Evolutionary conservation across 352 stramenopile genomes (phyloP), one percentile per base, ranked within the genome.

Genomic region (Aphanomyces astaci): DNA sequence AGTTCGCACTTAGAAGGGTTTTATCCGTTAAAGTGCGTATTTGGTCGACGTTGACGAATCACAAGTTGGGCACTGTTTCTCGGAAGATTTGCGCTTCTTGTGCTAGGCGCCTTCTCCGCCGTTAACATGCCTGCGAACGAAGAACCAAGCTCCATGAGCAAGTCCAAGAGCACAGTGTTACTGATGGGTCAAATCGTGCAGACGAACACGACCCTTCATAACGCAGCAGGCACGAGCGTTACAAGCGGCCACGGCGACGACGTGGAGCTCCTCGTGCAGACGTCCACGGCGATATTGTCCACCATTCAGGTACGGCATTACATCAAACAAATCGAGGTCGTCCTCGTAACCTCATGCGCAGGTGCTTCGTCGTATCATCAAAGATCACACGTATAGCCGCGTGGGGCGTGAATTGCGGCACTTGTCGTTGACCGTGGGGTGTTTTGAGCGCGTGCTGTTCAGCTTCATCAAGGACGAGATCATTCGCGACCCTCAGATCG

Each of bases 401-500:
- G 80, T 95, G 76, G 86, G 86, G 1, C 80, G 86, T 27, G 84
- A 95, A 71, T 73, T 95, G 55, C 86, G 92, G 73, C 86, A 95
- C 56, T 68, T 95, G 31, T 95, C 86, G 55, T 76, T 95, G 25
- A 95, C 84, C 0, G 86, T 95, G 28, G 86, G 84, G 11, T 88
- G 76, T 27, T 93, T 92, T 71, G 86, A 95, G 74, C 80, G 86
- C 32, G 76, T 95, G 13, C 66, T 95, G 24, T 95, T 92, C 71
- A 90, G 76, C 36, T 95, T 95, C 72, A 93, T 93, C 65, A 92
- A 93, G 65, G 84, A 95, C 65, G 86, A 94, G 73, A 86, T 94
- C 72, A 76, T 94, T 31, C 68, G 76, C 45, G 68, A 75, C 10
- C 74, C 81, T 39, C 78, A 80, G 9, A 77, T 92, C 28, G 78